Percentiles rank a stretch among this genome's conserved stretches.
Evolutionary conservation across 1,284 basidiomycete genomes (phyloP).

Genomic region (Farysia itapuensis): DNA sequence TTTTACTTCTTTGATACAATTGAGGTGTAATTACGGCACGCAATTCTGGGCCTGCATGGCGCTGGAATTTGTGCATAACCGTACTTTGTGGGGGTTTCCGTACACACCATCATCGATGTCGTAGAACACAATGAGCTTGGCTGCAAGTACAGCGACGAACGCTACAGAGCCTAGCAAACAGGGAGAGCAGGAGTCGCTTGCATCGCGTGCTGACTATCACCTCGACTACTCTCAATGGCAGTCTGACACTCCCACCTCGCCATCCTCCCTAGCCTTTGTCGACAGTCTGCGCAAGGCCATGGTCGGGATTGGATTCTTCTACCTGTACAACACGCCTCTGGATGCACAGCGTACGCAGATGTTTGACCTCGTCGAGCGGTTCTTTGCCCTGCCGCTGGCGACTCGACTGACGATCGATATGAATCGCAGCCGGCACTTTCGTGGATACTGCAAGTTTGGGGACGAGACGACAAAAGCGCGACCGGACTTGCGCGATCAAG

Average conservation of each 20-base stretch:
- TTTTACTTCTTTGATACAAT: no score
- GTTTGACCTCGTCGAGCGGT: slow-evolving; percentile 25
- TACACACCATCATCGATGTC: no score
- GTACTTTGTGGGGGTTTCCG: no score
- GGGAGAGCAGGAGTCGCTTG: no score
- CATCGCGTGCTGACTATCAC: slow-evolving; percentile 17
- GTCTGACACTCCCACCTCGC: slow-evolving; percentile 2
- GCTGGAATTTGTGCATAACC: no score
- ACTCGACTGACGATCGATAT: slow-evolving; percentile 32
- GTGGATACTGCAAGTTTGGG: slow-evolving; percentile 46
- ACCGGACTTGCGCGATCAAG: slow-evolving; percentile 45
- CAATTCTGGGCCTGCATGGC: no score
- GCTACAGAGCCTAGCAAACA: no score
- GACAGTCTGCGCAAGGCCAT: slow-evolving; percentile 23
- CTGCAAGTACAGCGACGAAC: no score
- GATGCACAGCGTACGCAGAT: slow-evolving; percentile 9
- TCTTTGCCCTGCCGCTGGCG: slow-evolving; percentile 31
- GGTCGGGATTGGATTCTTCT: slow-evolving; percentile 49
- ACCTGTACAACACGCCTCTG: slow-evolving; percentile 39
- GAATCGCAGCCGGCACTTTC: slow-evolving; percentile 36
- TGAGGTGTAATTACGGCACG: no score
- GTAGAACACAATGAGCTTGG: no score
- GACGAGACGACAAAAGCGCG: slow-evolving; percentile 36
- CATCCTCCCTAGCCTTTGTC: slow-evolving; percentile 21
- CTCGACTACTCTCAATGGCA: slow-evolving; percentile 31